Conservation (phyloP, 495 filamentous ascomycete genomes). For the Amphirosellinia nigrospora region DNA sequence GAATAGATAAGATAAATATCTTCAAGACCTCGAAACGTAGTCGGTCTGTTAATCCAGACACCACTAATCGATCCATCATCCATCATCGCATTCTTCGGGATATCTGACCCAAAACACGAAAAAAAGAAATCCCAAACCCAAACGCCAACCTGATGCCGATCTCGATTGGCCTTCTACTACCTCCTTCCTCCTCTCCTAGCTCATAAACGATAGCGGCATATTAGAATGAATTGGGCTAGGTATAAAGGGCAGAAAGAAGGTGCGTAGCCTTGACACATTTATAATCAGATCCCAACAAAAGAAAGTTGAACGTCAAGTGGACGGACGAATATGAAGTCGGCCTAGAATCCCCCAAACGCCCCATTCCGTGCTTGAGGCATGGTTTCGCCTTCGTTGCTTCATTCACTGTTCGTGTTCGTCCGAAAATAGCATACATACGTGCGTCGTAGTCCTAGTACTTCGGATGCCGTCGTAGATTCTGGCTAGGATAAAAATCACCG, state of each 20-base stretch:
- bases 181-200: background rate
- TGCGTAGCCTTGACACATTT: background rate
- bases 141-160: constrained; percentile 8
- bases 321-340: background rate
- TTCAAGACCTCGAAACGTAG: background rate
- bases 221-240: background rate
- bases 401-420: background rate
- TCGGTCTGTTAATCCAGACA: background rate
- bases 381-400: background rate
- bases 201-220: background rate
- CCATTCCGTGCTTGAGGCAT: background rate
- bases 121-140: background rate
- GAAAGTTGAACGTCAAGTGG: background rate
- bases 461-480: background rate
- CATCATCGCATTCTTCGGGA: background rate
- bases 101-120: background rate
- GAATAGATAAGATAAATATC: background rate
- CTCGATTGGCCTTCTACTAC: background rate
- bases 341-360: background rate
- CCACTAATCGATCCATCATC: background rate
- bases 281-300: constrained; percentile 6
- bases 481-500: background rate
- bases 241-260: background rate
- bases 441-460: background rate
- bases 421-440: background rate